Conservation (phyloP, 805 yeast genomes). For the Candida ficus region DNA sequence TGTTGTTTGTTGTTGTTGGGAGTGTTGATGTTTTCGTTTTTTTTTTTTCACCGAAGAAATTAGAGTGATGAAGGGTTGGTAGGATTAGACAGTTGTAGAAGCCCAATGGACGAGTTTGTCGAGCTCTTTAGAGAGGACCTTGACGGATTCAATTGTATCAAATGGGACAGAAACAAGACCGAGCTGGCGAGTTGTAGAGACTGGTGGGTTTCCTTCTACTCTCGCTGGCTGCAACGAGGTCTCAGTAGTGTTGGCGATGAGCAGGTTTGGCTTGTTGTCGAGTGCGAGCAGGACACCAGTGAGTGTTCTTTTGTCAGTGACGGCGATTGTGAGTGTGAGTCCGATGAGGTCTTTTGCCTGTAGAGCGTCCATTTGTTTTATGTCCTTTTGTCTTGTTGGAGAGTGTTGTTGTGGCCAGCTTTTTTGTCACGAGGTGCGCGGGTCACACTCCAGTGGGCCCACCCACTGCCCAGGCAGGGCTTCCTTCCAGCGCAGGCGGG, state of each 20-base stretch:
- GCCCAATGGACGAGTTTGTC: conserved; percentile 16
- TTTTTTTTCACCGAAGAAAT: neutral
- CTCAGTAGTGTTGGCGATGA: conserved; percentile 20
- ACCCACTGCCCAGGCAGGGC: too few species aligned
- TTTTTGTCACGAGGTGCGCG: neutral
- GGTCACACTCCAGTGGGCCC: too few species aligned
- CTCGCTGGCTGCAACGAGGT: neutral
- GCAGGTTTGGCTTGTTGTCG: conserved; percentile 24
- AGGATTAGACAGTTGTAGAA: conserved; percentile 9
- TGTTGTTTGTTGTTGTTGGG: neutral
- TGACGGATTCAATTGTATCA: conserved; percentile 12
- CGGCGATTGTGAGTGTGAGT: conserved; percentile 9
- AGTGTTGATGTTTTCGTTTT: neutral
- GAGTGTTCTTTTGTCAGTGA: conserved; percentile 17
- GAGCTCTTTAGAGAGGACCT: conserved; percentile 14
- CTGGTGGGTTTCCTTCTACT: conserved; percentile 2
- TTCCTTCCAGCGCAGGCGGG: too few species aligned
- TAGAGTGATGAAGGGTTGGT: neutral
- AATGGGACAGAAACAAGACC: conserved; percentile 24
- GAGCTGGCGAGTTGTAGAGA: conserved; percentile 7
- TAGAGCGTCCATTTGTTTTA: conserved; percentile 1
- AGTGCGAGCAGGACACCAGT: conserved; percentile 21
- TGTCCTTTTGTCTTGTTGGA: too few species aligned
- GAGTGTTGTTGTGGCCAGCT: too few species aligned
- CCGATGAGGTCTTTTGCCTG: conserved; percentile 20